Conservation (phyloP, 345 rosid species). For the Citrus trifoliata region DNA sequence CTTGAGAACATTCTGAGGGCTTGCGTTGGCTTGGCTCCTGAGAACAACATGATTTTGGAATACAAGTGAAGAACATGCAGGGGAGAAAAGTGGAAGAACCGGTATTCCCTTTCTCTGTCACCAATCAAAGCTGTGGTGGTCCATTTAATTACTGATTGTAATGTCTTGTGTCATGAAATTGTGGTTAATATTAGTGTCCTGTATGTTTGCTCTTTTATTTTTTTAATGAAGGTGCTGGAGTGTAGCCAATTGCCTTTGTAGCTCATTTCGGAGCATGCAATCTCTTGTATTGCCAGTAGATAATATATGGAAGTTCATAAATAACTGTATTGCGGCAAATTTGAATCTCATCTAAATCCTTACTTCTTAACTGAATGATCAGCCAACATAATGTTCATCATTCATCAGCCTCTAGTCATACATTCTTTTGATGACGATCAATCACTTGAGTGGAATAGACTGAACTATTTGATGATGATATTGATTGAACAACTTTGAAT, state of each 20-base stretch:
- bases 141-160: neutral
- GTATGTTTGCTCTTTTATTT: neutral
- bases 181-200: neutral
- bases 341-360: neutral
- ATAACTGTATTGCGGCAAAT: neutral
- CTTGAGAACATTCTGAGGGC: constrained; percentile 95
- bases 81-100: constrained; percentile 16
- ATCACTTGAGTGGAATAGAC: neutral
- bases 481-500: neutral
- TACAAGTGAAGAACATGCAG: constrained; percentile 55
- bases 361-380: neutral
- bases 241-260: neutral
- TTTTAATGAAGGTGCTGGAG: neutral
- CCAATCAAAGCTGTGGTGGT: constrained; percentile 1
- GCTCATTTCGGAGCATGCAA: constrained; percentile 5
- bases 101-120: constrained; percentile 10
- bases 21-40: constrained; percentile 90
- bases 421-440: neutral
- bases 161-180: constrained; percentile 8
- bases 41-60: constrained; percentile 98
- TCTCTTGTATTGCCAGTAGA: constrained; percentile 6
- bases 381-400: neutral
- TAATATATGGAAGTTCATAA: neutral
- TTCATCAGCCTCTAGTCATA: neutral
- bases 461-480: neutral